These are phyloP conservation scores for Ilyonectria mors-panacis DNA, from an alignment of 2,329 filamentous ascomycete species.

Conservation along the genomic window DNA sequence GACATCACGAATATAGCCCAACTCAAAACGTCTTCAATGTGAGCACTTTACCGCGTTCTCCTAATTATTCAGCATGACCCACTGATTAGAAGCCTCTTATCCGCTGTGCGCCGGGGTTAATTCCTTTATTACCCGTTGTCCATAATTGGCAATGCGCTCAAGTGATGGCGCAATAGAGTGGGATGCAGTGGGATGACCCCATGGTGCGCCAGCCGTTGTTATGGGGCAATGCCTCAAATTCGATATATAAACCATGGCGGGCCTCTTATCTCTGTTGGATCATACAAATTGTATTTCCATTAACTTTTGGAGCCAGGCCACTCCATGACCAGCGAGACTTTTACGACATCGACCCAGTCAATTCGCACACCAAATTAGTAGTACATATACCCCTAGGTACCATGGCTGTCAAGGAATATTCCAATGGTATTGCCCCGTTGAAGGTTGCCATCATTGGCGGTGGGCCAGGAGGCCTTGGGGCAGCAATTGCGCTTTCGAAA, in stretches of 20 bases:
- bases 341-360: not conserved
- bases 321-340: not conserved
- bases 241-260: constrained; percentile 19
- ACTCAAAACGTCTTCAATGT: constrained; percentile 26
- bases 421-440: constrained; percentile 31
- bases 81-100: constrained; percentile 10
- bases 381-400: not conserved
- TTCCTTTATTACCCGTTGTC: constrained; percentile 21
- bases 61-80: constrained; percentile 40
- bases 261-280: constrained; percentile 18
- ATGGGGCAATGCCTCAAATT: constrained; percentile 13
- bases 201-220: constrained; percentile 8
- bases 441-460: constrained; percentile 49
- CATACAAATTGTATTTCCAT: not conserved
- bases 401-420: constrained; percentile 39
- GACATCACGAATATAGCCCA: constrained; percentile 28
- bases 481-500: constrained; percentile 52
- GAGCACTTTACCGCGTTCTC: not conserved
- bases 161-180: constrained; percentile 42
- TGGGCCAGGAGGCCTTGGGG: constrained; percentile 48
- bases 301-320: not conserved
- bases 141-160: constrained; percentile 37
- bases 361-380: not conserved
- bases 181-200: constrained; percentile 38
- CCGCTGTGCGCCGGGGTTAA: constrained; percentile 14